phyloP scores from a whole-genome alignment of 2,329 filamentous ascomycete species.

The Colletotrichum acutatum region DNA sequence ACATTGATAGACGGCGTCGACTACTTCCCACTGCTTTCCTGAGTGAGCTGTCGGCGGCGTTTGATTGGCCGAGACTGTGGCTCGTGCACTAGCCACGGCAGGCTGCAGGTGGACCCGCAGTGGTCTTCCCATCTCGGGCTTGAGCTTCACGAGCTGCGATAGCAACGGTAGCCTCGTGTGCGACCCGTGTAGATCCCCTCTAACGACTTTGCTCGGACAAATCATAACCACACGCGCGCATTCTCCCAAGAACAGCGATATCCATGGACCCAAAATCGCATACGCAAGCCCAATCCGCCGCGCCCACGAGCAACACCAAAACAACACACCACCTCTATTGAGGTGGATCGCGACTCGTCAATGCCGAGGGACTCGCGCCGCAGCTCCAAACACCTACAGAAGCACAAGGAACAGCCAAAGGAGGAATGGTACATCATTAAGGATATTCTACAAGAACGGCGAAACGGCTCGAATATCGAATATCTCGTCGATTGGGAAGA shows the following conservation, averaged over 20 bases:
- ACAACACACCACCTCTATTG: constrained; percentile 27
- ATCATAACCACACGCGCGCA: background rate
- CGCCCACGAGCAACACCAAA: background rate
- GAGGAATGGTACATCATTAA: constrained; percentile 48
- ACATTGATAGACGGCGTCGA: background rate
- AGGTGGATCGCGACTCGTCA: constrained; percentile 32
- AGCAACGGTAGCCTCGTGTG: constrained; percentile 33
- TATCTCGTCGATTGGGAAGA: constrained; percentile 54
- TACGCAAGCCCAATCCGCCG: background rate
- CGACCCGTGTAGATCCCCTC: constrained; percentile 19
- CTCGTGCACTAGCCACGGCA: constrained; percentile 28
- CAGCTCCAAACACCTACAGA: constrained; percentile 22
- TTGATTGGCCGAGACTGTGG: constrained; percentile 12
- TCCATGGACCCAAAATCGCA: background rate
- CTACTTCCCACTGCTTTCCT: background rate
- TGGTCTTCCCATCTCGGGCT: constrained; percentile 18
- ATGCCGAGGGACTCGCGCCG: constrained; percentile 29
- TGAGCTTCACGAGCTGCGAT: constrained; percentile 28
- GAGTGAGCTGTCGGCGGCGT: background rate
- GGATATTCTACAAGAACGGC: constrained; percentile 49
- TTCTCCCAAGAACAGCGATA: background rate
- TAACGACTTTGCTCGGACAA: background rate
- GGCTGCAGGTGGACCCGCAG: constrained; percentile 26
- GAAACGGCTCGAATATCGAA: constrained; percentile 40
- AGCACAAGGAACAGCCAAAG: constrained; percentile 16